A percentile compares a stretch with the other conserved stretches of the same genome.
These are phyloP conservation scores for Russula sp. DNA, from an alignment of 768 basidiomycete genomes.

Conservation along the genomic window DNA sequence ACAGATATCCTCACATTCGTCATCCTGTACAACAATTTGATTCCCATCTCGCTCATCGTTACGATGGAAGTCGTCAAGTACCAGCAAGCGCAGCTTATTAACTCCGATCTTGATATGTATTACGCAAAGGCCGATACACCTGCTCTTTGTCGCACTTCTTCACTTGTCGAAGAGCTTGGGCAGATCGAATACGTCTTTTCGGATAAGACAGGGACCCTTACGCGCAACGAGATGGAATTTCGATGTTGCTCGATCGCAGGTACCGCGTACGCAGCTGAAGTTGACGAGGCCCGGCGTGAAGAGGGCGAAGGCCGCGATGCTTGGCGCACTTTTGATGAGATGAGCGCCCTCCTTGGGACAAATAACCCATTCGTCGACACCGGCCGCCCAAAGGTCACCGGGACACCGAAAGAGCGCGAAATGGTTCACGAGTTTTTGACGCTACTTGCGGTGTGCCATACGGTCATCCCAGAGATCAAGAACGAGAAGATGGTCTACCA, in stretches of 20 bases:
- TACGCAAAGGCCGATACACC: slow-evolving; percentile 92
- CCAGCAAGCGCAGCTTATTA: slow-evolving; percentile 95
- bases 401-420: slow-evolving; percentile 32
- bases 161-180: slow-evolving; percentile 95
- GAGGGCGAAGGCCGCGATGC: slow-evolving; percentile 48
- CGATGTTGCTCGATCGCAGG: slow-evolving; percentile 85
- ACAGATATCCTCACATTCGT: slow-evolving; percentile 95
- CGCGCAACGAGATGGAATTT: slow-evolving; percentile 98
- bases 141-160: slow-evolving; percentile 95
- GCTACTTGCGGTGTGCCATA: slow-evolving; percentile 87
- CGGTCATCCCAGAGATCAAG: slow-evolving; percentile 90
- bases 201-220: slow-evolving; percentile 92
- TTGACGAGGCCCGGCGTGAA: slow-evolving; percentile 76
- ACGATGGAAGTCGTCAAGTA: slow-evolving; percentile 99
- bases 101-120: slow-evolving; percentile 98
- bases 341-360: slow-evolving; percentile 49
- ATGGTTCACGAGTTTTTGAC: slow-evolving; percentile 31
- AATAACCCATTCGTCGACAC: slow-evolving; percentile 50
- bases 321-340: slow-evolving; percentile 76
- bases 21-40: slow-evolving; percentile 98
- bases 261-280: slow-evolving; percentile 79
- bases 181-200: slow-evolving; percentile 97
- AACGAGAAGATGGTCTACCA: slow-evolving; percentile 91
- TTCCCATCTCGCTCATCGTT: slow-evolving; percentile 97
- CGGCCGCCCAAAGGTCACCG: slow-evolving; percentile 23